phyloP scores from a whole-genome alignment of 768 basidiomycete genomes.

The Mycena metata region DNA sequence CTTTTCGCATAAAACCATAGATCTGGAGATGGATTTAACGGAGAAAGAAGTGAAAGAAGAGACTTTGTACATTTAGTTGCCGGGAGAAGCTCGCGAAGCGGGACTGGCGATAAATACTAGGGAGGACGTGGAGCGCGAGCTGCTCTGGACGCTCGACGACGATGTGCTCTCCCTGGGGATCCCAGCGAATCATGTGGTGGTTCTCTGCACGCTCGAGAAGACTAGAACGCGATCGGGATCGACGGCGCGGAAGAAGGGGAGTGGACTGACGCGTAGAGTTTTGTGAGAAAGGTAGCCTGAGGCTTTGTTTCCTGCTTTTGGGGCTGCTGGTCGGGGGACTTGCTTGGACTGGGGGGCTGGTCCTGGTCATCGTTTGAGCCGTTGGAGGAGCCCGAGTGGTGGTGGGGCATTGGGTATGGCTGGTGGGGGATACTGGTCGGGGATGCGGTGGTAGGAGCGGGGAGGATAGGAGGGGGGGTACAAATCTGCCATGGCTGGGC shows the following conservation, averaged over 20 bases:
- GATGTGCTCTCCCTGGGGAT: constrained; percentile 92
- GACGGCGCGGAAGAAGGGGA: constrained; percentile 24
- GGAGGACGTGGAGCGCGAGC: constrained; percentile 93
- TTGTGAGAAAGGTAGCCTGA: constrained; percentile 96
- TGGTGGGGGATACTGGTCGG: constrained; percentile 51
- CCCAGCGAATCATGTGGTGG: constrained; percentile 98
- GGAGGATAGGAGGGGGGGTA: constrained; percentile 54
- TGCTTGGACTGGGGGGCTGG: constrained; percentile 60
- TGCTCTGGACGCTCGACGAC: constrained; percentile 96
- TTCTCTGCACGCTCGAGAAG: constrained; percentile 93
- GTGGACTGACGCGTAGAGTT: constrained; percentile 88
- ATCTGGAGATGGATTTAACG: constrained; percentile 67
- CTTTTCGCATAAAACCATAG: constrained; percentile 99
- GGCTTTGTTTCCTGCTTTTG: constrained; percentile 84
- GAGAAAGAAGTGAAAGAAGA: constrained; percentile 47
- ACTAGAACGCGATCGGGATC: constrained; percentile 55
- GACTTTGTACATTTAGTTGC: constrained; percentile 88
- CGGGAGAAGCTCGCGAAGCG: constrained; percentile 97
- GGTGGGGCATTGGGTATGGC: constrained; percentile 49
- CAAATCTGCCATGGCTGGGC: constrained; percentile 65
- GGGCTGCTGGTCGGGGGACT: constrained; percentile 56
- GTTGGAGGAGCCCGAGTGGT: constrained; percentile 57
- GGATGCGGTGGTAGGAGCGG: constrained; percentile 39
- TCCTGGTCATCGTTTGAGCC: constrained; percentile 65
- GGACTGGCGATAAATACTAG: constrained; percentile 95